Percentiles rank a stretch among this genome's conserved stretches.
Conservation (phyloP, 768 basidiomycete genomes). For the Cystofilobasidium capitatum region DNA sequence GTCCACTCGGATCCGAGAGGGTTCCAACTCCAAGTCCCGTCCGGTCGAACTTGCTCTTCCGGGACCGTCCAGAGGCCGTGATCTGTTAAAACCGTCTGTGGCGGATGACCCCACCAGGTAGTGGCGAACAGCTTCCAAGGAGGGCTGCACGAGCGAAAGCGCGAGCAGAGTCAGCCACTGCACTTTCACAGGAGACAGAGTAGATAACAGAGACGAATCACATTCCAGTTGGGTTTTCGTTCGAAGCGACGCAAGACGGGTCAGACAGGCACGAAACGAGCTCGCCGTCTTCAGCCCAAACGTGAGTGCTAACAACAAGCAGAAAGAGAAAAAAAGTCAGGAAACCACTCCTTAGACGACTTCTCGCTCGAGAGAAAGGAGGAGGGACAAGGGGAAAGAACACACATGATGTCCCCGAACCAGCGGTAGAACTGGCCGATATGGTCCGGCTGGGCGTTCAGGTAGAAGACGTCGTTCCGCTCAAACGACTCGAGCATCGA, state of each 20-base stretch:
- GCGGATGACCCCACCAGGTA: constrained; percentile 15
- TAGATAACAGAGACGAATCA: background rate
- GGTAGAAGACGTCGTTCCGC: constrained; percentile 4
- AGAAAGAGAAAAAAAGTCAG: background rate
- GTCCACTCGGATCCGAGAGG: constrained; percentile 16
- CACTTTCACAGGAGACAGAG: background rate
- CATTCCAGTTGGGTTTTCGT: background rate
- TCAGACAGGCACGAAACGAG: background rate
- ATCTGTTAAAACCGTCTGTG: background rate
- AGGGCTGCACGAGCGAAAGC: background rate
- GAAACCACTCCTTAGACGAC: background rate
- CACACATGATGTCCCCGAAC: constrained; percentile 4
- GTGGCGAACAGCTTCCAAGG: constrained; percentile 12
- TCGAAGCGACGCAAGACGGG: background rate
- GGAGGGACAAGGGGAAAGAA: background rate
- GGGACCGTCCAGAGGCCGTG: background rate
- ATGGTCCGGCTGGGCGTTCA: constrained; percentile 2
- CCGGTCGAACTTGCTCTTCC: background rate
- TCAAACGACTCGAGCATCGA: constrained; percentile 5
- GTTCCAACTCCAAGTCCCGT: constrained; percentile 13
- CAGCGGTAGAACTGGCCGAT: background rate
- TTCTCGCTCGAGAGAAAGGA: too few species aligned
- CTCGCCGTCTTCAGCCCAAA: constrained; percentile 5
- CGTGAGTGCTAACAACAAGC: background rate
- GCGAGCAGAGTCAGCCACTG: background rate